Evolutionary conservation across 2,329 filamentous ascomycete genomes (phyloP).

Genomic region (Sclerotinia glacialis): DNA sequence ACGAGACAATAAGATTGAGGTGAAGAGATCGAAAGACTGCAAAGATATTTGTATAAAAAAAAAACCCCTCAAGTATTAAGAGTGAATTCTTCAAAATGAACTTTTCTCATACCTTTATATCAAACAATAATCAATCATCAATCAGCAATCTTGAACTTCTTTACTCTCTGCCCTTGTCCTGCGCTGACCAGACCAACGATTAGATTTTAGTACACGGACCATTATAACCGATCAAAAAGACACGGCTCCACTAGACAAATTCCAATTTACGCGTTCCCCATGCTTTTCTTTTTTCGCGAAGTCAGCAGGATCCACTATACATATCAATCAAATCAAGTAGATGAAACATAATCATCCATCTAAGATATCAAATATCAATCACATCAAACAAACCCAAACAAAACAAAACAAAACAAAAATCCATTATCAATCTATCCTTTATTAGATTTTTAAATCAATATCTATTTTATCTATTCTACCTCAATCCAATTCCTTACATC

Average conservation of each 20-base stretch:
- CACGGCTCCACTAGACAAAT: conserved; percentile 10
- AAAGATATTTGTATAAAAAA: neutral
- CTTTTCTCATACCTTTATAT: conserved; percentile 2
- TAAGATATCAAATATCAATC: neutral
- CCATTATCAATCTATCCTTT: neutral
- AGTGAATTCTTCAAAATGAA: neutral
- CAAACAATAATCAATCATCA: neutral
- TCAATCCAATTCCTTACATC: too few relatives aligned
- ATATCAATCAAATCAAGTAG: neutral
- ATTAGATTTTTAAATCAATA: conserved; percentile 6
- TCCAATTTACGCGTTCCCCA: conserved; percentile 19
- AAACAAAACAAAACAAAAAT: neutral
- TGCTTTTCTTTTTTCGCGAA: conserved; percentile 15
- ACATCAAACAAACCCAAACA: too few relatives aligned
- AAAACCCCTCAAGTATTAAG: neutral
- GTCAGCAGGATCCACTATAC: conserved; percentile 15
- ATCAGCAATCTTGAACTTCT: neutral
- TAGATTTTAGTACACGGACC: neutral
- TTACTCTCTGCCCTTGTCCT: neutral
- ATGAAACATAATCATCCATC: too few relatives aligned
- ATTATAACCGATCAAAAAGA: neutral
- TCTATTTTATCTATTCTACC: neutral
- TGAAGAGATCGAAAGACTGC: neutral
- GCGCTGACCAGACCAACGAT: neutral
- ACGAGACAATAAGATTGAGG: neutral